Base-by-base conservation (phyloP, 345 rosid genomes). In the Brassica cretica region DNA sequence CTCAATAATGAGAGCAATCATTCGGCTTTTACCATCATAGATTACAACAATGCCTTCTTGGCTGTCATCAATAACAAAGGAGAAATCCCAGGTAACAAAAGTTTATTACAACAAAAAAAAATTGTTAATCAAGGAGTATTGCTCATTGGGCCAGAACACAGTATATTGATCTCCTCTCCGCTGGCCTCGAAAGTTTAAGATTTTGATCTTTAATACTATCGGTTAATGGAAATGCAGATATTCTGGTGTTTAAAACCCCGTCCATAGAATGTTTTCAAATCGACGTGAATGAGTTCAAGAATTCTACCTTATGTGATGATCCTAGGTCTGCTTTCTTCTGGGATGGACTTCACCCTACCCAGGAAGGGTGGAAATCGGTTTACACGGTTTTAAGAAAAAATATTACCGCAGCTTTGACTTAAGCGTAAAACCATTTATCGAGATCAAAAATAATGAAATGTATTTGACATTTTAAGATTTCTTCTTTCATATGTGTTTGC, bases 21-120 rank as follows among this genome's bases (percentile, higher is more conserved):
- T 8, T 66, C 86, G 2, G 18, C 82, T 9, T 84, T 87, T 37
- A 30, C 75, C 58, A 21, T 85, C 25, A 59, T 89, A 15, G 93
- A 93, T 75, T 78, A 87, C 63, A 78, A 84, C 74, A 15, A 62
- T 2, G 84, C 93, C 8, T 91, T 93, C 85, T 76, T 71, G 80
- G 76, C 78, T 1, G 82, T 77, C 8, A 46, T 93, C 59, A 78
- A 85, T 3, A 66, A 70, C 82, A 87, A 74, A 76, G 76, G 76
- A 14, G 60, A 32, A 6, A 35, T 62, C 9, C 61, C 64, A 75
- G 80, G 84, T 83, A 37, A 68, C 10, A 0, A 39, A 33, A 33
- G 32, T 58, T 53, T 14, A 14, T 2, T 5, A 49, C 0, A 58
- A 21, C 25, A 19, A 1, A 0, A 3, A 3, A 8, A 18, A 18